These are phyloP conservation scores for Mycena rosella DNA, from an alignment of 768 basidiomycete genomes.

Conservation along the genomic window DNA sequence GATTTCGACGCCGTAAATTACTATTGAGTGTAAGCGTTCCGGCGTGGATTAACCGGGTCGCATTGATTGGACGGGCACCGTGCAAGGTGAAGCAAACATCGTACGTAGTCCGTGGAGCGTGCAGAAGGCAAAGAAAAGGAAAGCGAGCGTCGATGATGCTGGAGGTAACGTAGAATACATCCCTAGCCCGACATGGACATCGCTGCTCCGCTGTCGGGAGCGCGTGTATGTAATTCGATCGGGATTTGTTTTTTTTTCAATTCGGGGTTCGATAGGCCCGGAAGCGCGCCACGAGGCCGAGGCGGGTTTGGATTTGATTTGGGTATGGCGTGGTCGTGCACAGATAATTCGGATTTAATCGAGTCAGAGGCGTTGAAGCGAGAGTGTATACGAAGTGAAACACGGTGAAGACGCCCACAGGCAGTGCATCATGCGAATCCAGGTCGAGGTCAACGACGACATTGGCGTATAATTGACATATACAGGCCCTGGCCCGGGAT, in stretches of 20 bases:
- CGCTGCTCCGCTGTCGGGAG: conserved; percentile 8
- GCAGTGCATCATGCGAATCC: conserved; percentile 4
- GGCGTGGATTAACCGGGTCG: too few relatives aligned
- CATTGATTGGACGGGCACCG: too few relatives aligned
- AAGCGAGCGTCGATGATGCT: neutral
- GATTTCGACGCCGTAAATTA: neutral
- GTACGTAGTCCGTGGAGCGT: conserved; percentile 12
- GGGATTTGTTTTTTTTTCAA: neutral
- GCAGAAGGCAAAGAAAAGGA: conserved; percentile 10
- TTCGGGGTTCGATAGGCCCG: neutral
- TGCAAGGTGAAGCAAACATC: neutral
- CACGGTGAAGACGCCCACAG: neutral
- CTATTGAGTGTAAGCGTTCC: too few relatives aligned
- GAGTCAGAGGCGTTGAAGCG: neutral
- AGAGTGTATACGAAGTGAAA: conserved; percentile 11
- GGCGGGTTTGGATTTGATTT: neutral
- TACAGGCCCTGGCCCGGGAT: conserved; percentile 26
- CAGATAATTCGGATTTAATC: too few relatives aligned
- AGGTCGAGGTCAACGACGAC: neutral
- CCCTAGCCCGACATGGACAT: neutral
- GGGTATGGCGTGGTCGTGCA: too few relatives aligned
- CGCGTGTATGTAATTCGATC: neutral
- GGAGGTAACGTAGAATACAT: neutral
- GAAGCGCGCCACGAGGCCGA: conserved; percentile 18
- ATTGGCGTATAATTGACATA: conserved; percentile 9